Conservation (phyloP, 257 asterid genomes). For the Eucommia ulmoides region DNA sequence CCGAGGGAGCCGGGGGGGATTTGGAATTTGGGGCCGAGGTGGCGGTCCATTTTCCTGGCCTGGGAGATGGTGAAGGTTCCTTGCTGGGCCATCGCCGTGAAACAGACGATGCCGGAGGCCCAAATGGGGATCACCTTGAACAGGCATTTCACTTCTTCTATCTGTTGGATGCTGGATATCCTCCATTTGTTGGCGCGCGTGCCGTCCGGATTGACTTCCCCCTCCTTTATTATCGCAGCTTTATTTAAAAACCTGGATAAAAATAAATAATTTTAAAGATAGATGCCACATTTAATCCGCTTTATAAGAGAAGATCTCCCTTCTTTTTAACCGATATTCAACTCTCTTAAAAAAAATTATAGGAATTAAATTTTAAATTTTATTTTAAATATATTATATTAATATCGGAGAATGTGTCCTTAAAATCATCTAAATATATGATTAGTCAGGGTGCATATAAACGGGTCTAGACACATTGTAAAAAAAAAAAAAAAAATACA, state of each 20-base stretch:
- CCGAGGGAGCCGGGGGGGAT: conserved; percentile 52
- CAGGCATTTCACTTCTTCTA: conserved; percentile 71
- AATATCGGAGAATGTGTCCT: too few relatives aligned
- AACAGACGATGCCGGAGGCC: conserved; percentile 70
- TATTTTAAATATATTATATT: too few relatives aligned
- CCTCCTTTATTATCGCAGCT: conserved; percentile 53
- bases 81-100: conserved; percentile 61
- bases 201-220: conserved; percentile 39
- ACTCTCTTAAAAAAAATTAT: too few relatives aligned
- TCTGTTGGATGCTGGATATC: conserved; percentile 47
- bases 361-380: too few relatives aligned
- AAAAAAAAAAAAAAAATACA: too few relatives aligned
- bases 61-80: conserved; percentile 61
- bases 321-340: too few relatives aligned
- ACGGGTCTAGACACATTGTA: too few relatives aligned
- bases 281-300: too few relatives aligned
- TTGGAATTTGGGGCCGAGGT: conserved; percentile 43
- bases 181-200: conserved; percentile 36
- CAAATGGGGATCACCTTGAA: conserved; percentile 57
- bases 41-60: conserved; percentile 76
- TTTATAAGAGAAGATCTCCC: too few relatives aligned
- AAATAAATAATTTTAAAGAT: too few relatives aligned
- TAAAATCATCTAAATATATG: too few relatives aligned
- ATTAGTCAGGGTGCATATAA: too few relatives aligned
- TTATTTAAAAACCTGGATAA: conserved; percentile 43